Conservation (phyloP, 495 filamentous ascomycete genomes). For the Friedmanniomyces simplex region DNA sequence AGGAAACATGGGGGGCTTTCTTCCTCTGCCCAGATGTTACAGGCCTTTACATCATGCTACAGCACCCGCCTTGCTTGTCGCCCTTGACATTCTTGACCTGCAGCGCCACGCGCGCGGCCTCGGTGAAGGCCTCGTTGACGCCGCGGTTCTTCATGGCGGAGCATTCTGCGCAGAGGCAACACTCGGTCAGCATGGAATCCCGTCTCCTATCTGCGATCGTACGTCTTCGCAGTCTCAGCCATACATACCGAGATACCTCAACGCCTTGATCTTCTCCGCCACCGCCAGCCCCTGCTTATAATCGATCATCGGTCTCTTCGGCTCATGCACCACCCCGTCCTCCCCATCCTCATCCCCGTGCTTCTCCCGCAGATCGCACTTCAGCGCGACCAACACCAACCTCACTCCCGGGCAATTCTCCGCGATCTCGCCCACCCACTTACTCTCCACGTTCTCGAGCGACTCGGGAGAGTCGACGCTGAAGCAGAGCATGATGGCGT, state of each 20-base stretch:
- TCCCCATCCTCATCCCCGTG: constrained; percentile 49
- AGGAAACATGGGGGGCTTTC: not conserved
- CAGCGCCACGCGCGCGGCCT: constrained; percentile 92
- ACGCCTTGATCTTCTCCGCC: constrained; percentile 74
- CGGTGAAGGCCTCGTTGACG: constrained; percentile 96
- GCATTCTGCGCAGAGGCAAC: constrained; percentile 52
- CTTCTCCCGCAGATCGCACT: constrained; percentile 84
- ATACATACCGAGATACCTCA: constrained; percentile 78
- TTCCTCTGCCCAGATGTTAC: not conserved
- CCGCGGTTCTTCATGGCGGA: constrained; percentile 95
- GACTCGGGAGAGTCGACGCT: constrained; percentile 92
- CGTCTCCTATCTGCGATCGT: no score
- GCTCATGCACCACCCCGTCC: constrained; percentile 39
- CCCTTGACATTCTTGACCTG: constrained; percentile 57
- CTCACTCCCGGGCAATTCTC: constrained; percentile 95
- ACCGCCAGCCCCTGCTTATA: constrained; percentile 91
- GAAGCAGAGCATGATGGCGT: constrained; percentile 97
- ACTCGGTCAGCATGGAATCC: not conserved
- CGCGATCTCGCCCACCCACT: constrained; percentile 95
- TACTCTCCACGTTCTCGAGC: constrained; percentile 94
- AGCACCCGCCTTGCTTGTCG: constrained; percentile 24
- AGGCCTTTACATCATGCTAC: constrained; percentile 26
- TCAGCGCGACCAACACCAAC: constrained; percentile 89
- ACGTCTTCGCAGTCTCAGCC: no score
- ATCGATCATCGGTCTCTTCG: constrained; percentile 65